A percentile compares a stretch with the other conserved stretches of the same genome.
Evolutionary conservation across 208 protist genomes (phyloP).

Genomic region (Acanthamoeba castellanii): DNA sequence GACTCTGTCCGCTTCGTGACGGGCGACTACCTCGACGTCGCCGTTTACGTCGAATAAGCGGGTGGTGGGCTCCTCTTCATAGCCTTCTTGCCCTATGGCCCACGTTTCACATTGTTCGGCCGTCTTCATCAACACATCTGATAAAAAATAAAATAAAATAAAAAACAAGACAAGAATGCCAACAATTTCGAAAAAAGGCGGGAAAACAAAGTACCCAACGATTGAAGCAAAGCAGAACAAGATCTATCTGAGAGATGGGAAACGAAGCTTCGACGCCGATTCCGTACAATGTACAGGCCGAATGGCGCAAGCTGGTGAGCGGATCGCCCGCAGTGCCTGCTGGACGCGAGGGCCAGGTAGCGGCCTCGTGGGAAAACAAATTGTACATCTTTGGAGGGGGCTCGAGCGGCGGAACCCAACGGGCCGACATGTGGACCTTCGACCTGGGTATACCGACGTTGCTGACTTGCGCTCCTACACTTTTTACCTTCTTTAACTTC

Average conservation of each 20-base stretch:
- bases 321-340: neutral
- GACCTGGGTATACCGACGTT: conserved; percentile 12
- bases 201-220: neutral
- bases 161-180: neutral
- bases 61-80: too few species aligned
- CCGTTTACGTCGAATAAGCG: neutral
- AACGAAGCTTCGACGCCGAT: conserved; percentile 1
- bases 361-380: neutral
- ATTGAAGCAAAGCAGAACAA: neutral
- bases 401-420: neutral
- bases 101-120: neutral
- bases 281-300: neutral
- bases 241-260: neutral
- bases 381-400: conserved; percentile 52
- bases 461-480: neutral
- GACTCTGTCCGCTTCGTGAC: conserved; percentile 49
- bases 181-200: neutral
- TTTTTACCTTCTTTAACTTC: neutral
- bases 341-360: conserved; percentile 6
- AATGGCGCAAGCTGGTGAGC: neutral
- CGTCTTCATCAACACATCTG: neutral
- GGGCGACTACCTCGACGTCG: conserved; percentile 37
- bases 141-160: neutral
- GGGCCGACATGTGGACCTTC: neutral
- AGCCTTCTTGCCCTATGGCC: too few species aligned